These are phyloP conservation scores for Ceratobasidium sp. DNA, from an alignment of 1,284 basidiomycete species.

Conservation along the genomic window DNA sequence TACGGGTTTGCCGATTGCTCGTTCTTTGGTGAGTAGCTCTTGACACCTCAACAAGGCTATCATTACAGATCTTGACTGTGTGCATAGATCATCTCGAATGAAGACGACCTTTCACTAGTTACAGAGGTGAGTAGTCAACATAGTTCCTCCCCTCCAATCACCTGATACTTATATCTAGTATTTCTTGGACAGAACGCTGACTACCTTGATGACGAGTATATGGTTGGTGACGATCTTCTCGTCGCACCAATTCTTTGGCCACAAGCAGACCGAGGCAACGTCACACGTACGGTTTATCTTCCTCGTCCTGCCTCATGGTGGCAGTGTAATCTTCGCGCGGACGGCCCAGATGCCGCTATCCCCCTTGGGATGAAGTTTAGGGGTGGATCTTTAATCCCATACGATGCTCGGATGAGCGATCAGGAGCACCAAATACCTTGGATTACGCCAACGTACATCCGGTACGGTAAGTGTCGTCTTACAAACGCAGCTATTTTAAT, in stretches of 20 bases:
- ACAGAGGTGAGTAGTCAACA: slow-evolving; percentile 14
- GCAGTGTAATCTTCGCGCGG: slow-evolving; percentile 39
- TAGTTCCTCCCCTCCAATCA: neutral
- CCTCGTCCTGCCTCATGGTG: slow-evolving; percentile 44
- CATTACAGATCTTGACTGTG: neutral
- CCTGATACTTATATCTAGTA: neutral
- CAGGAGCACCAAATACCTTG: slow-evolving; percentile 17
- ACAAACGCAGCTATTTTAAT: neutral
- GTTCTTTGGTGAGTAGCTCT: slow-evolving; percentile 28
- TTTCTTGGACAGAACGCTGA: slow-evolving; percentile 14
- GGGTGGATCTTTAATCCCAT: slow-evolving; percentile 38
- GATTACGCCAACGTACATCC: slow-evolving; percentile 45
- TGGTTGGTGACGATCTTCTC: slow-evolving; percentile 42
- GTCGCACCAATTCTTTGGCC: slow-evolving; percentile 32
- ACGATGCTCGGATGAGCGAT: slow-evolving; percentile 15
- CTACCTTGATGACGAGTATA: slow-evolving; percentile 45
- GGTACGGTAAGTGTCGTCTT: slow-evolving; percentile 17
- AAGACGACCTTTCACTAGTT: slow-evolving; percentile 36
- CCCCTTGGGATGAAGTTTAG: slow-evolving; percentile 15
- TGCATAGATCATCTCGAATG: slow-evolving; percentile 41
- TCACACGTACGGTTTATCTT: slow-evolving; percentile 39
- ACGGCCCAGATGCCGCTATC: slow-evolving; percentile 32
- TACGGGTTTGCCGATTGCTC: slow-evolving; percentile 45
- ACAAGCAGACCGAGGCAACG: slow-evolving; percentile 5
- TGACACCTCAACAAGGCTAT: neutral